Conservation (phyloP, 129 eudicot species). For the Centrapalus pauciflorus region DNA sequence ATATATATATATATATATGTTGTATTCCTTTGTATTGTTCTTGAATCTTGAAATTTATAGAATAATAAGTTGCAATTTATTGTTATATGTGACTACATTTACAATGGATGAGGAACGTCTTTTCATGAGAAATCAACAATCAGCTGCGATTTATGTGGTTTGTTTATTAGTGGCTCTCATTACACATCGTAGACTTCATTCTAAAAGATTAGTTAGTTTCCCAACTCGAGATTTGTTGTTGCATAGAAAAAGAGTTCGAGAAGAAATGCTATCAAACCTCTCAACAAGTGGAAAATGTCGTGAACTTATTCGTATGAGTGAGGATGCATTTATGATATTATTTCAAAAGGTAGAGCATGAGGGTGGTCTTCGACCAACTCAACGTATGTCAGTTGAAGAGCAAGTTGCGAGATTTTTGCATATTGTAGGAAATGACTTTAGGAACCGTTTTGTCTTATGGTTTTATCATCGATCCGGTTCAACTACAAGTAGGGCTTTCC, state of each 20-base stretch:
- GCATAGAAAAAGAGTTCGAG: background rate
- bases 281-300: background rate
- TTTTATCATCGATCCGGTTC: background rate
- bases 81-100: no score
- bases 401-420: no score
- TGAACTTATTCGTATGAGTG: slow-evolving; percentile 1
- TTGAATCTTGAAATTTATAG: no score
- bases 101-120: no score
- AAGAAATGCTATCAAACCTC: background rate
- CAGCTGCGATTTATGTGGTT: background rate
- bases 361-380: no score
- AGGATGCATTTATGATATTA: background rate
- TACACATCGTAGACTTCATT: background rate
- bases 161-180: background rate
- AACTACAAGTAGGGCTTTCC: background rate
- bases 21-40: no score
- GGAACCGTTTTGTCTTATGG: background rate
- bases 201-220: background rate
- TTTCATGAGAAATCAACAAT: background rate
- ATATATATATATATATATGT: no score
- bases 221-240: background rate
- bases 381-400: no score
- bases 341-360: background rate
- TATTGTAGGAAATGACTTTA: no score
- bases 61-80: no score